Conservation (phyloP, 169 alveolate genomes). For the Cryptosporidium tyzzeri region DNA sequence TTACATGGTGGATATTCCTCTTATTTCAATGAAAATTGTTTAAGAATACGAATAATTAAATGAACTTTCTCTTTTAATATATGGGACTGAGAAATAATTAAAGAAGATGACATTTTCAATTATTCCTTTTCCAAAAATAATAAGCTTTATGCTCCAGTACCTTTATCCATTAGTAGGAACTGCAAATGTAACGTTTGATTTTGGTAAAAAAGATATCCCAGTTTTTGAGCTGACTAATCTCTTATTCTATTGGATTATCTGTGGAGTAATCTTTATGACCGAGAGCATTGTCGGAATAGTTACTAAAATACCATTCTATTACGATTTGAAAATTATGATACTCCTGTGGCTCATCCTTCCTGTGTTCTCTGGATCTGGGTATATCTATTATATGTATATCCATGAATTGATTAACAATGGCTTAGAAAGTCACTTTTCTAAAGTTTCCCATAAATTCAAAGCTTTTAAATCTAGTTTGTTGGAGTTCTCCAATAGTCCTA, state of each 20-base stretch:
- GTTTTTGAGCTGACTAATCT: slow-evolving; percentile 3
- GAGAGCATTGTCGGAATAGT: background rate
- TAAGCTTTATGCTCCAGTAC: slow-evolving; percentile 31
- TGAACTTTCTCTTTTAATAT: no score
- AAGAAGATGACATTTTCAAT: slow-evolving; percentile 22
- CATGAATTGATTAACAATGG: background rate
- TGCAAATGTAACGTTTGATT: background rate
- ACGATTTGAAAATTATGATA: slow-evolving; percentile 14
- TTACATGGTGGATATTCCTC: background rate
- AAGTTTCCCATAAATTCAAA: background rate
- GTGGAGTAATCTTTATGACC: background rate
- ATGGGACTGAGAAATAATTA: background rate
- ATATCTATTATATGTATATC: slow-evolving; percentile 40
- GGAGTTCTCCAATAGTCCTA: background rate
- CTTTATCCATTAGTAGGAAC: slow-evolving; percentile 24
- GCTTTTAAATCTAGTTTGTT: background rate
- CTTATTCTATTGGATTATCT: slow-evolving; percentile 39
- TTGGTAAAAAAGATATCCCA: background rate
- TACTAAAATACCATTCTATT: slow-evolving; percentile 30
- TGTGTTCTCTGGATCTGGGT: slow-evolving; percentile 38
- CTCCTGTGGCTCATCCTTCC: slow-evolving; percentile 51
- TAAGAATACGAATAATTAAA: background rate
- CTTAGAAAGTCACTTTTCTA: background rate
- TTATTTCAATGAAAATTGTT: background rate
- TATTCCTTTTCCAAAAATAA: slow-evolving; percentile 20